Percentiles rank a stretch among this genome's conserved stretches.
These are phyloP conservation scores for Saccharomycopsis sp. DNA, from an alignment of 805 yeast species.

Conservation along the genomic window DNA sequence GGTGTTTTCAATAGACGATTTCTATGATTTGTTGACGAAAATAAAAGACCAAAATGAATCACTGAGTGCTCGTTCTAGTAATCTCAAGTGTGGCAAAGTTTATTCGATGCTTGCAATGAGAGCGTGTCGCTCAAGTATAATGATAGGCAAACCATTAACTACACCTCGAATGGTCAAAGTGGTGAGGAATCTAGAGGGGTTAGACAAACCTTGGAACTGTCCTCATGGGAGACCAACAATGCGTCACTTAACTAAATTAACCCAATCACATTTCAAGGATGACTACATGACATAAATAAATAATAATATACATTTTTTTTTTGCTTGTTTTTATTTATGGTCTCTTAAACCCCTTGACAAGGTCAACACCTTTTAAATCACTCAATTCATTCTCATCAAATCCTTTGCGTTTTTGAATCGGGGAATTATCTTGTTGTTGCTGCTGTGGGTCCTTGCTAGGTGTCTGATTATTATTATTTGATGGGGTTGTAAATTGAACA, in stretches of 20 bases:
- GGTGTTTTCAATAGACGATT: conserved; percentile 50
- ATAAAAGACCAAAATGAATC: no score
- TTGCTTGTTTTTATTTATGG: not conserved
- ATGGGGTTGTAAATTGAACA: conserved; percentile 61
- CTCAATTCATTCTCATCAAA: conserved; percentile 4
- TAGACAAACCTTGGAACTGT: conserved; percentile 91
- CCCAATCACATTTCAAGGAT: conserved; percentile 36
- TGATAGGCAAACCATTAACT: conserved; percentile 78
- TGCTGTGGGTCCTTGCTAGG: conserved; percentile 5
- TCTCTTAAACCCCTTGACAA: conserved; percentile 13
- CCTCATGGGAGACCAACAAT: conserved; percentile 98
- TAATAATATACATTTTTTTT: no score
- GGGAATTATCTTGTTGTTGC: conserved; percentile 4
- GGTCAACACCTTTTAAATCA: conserved; percentile 13
- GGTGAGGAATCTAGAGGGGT: conserved; percentile 56
- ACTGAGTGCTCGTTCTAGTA: no score
- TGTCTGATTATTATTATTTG: conserved; percentile 7
- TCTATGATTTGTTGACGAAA: conserved; percentile 73
- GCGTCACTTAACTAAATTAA: conserved; percentile 72
- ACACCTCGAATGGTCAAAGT: conserved; percentile 56
- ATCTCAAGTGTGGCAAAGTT: conserved; percentile 77
- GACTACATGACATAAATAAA: conserved; percentile 38
- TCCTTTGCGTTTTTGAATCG: conserved; percentile 14
- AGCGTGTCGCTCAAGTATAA: conserved; percentile 88
- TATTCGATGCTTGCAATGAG: conserved; percentile 86